A percentile compares a stretch with the other conserved stretches of the same genome.
These are phyloP conservation scores for Trichoderma polysporum DNA, from an alignment of 2,329 filamentous ascomycete species.

Conservation along the genomic window DNA sequence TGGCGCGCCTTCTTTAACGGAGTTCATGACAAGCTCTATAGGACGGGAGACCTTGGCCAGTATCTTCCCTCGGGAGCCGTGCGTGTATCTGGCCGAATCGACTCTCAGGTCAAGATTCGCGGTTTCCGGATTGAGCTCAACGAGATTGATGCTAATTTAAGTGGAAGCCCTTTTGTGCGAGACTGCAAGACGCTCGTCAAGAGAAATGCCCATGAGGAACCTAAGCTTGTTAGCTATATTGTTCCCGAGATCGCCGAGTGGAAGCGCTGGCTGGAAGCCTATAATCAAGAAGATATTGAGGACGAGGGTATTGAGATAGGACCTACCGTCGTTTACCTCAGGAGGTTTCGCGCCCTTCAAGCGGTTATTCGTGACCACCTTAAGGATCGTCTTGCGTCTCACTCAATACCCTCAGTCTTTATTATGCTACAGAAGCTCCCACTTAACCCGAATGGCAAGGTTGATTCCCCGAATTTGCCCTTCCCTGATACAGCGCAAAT, in stretches of 20 bases:
- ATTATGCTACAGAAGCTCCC: conserved; percentile 52
- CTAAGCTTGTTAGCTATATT: conserved; percentile 81
- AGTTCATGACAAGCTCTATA: conserved; percentile 80
- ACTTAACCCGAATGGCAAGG: conserved; percentile 72
- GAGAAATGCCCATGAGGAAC: conserved; percentile 58
- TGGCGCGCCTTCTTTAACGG: conserved; percentile 80
- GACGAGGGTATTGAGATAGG: conserved; percentile 53
- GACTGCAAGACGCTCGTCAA: conserved; percentile 82
- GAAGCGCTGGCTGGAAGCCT: conserved; percentile 55
- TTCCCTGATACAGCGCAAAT: conserved; percentile 75
- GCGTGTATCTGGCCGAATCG: conserved; percentile 78
- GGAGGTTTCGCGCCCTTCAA: conserved; percentile 48
- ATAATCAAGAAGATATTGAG: conserved; percentile 53
- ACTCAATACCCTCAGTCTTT: conserved; percentile 38
- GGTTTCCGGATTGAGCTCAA: conserved; percentile 94
- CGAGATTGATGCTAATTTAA: conserved; percentile 86
- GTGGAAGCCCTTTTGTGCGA: conserved; percentile 69
- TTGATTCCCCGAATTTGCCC: conserved; percentile 74
- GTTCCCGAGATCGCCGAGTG: conserved; percentile 77
- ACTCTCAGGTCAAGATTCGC: conserved; percentile 92
- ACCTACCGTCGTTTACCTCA: conserved; percentile 42
- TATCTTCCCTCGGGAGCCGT: no score
- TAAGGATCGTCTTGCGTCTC: conserved; percentile 53
- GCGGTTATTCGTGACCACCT: conserved; percentile 62
- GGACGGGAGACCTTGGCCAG: conserved; percentile 88